Evolutionary conservation across 352 stramenopile genomes (phyloP).

Genomic region (Phytopythium ostracodes): DNA sequence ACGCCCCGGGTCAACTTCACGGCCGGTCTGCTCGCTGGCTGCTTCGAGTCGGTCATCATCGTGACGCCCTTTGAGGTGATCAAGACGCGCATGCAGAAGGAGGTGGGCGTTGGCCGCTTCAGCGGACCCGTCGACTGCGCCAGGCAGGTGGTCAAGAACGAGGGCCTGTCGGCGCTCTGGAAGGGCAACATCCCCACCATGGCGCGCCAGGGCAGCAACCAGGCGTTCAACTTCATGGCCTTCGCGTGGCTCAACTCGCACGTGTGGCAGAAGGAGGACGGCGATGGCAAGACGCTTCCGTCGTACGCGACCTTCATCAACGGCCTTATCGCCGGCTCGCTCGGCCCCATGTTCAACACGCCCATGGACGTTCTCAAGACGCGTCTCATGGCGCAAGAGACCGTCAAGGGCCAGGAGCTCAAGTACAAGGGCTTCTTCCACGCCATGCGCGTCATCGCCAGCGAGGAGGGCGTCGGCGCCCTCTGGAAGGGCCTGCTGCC

Average conservation of each 20-base stretch:
- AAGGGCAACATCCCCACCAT: slow-evolving; percentile 96
- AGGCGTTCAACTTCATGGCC: slow-evolving; percentile 98
- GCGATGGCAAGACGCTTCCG: slow-evolving; percentile 87
- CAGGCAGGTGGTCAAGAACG: slow-evolving; percentile 88
- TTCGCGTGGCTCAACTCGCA: slow-evolving; percentile 91
- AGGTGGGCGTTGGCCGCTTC: slow-evolving; percentile 89
- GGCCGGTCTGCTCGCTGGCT: slow-evolving; percentile 89
- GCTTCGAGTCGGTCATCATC: slow-evolving; percentile 96
- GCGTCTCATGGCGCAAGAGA: slow-evolving; percentile 89
- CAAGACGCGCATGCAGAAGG: slow-evolving; percentile 97
- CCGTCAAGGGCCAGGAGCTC: slow-evolving; percentile 80
- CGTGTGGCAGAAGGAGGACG: slow-evolving; percentile 90
- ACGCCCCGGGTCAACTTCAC: slow-evolving; percentile 78
- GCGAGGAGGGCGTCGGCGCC: slow-evolving; percentile 91
- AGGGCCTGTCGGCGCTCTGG: slow-evolving; percentile 93
- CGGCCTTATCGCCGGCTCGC: slow-evolving; percentile 83
- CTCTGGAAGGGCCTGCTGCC: slow-evolving; percentile 97
- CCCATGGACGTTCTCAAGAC: slow-evolving; percentile 96
- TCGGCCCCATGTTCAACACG: slow-evolving; percentile 87
- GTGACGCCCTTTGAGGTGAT: slow-evolving; percentile 98
- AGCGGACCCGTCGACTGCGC: slow-evolving; percentile 92
- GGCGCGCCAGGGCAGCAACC: slow-evolving; percentile 96
- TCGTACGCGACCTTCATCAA: slow-evolving; percentile 94
- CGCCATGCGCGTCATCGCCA: slow-evolving; percentile 90
- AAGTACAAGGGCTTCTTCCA: slow-evolving; percentile 96